A percentile compares a stretch with the other conserved stretches of the same genome.
phyloP scores from a whole-genome alignment of 257 asterid genomes.

The Mitragyna speciosa region DNA sequence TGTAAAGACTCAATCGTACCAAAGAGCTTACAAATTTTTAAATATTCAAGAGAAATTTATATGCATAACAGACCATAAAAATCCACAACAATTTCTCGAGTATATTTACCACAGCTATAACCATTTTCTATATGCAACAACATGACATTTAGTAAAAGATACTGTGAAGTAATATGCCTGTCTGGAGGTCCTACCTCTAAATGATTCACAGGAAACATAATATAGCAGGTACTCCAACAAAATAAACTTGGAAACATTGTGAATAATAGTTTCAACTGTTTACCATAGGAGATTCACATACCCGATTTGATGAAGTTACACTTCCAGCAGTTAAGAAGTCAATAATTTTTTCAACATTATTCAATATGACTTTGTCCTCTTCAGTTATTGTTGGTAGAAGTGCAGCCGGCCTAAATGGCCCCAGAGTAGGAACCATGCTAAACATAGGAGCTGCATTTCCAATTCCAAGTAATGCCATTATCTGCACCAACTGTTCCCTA shows the following conservation, averaged over 20 bases:
- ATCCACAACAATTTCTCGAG: not conserved
- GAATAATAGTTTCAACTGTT: not conserved
- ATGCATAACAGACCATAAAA: not conserved
- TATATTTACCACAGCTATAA: not conserved
- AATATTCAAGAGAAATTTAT: not conserved
- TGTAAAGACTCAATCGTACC: not conserved
- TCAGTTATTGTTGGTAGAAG: conserved; percentile 81
- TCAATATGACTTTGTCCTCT: conserved; percentile 83
- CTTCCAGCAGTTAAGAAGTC: conserved; percentile 78
- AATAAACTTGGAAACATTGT: not conserved
- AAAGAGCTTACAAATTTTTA: not conserved
- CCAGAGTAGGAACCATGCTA: conserved; percentile 83
- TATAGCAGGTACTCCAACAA: not conserved
- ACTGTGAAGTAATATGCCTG: not conserved
- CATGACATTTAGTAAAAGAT: not conserved
- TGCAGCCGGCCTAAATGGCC: conserved; percentile 80
- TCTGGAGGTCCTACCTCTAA: not conserved
- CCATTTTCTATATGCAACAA: not conserved
- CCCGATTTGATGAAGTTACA: conserved; percentile 61
- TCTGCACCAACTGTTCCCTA: conserved; percentile 88
- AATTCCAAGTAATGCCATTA: conserved; percentile 67
- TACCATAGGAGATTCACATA: conserved; percentile 25
- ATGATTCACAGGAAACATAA: not conserved
- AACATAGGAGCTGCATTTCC: conserved; percentile 68
- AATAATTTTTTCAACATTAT: conserved; percentile 79